Conservation (phyloP, 176 grass and related monocot species). For the Chrysopogon serrulatus region DNA sequence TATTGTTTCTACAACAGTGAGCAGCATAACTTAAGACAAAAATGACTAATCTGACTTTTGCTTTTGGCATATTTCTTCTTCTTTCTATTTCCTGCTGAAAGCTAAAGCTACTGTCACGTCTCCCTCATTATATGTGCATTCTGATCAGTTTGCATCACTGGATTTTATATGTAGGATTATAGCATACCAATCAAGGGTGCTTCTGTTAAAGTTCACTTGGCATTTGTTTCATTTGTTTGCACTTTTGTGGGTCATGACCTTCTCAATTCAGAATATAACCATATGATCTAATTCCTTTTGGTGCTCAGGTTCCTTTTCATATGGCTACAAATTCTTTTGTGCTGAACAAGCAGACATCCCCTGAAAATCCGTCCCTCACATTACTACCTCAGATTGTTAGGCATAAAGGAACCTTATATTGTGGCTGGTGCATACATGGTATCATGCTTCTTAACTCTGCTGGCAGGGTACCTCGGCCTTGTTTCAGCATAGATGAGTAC, state of each 20-base stretch:
- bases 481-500: conserved; percentile 51
- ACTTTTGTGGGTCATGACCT: background rate
- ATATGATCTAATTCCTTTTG: background rate
- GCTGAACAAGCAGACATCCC: conserved; percentile 28
- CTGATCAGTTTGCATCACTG: background rate
- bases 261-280: background rate
- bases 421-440: conserved; percentile 67
- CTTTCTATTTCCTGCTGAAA: background rate
- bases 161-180: background rate
- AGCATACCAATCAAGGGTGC: background rate
- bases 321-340: conserved; percentile 26
- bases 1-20: background rate
- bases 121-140: background rate
- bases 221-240: background rate
- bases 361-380: conserved; percentile 40
- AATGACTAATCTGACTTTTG: background rate
- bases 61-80: background rate
- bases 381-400: conserved; percentile 59
- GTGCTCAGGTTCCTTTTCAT: conserved; percentile 46
- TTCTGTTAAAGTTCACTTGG: background rate
- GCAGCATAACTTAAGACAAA: background rate
- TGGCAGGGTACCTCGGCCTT: conserved; percentile 82
- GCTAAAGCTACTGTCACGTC: background rate
- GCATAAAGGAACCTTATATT: conserved; percentile 69
- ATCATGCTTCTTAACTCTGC: conserved; percentile 61